These are phyloP conservation scores for Stylosanthes scabra DNA, from an alignment of 331 rosid species.

Conservation along the genomic window DNA sequence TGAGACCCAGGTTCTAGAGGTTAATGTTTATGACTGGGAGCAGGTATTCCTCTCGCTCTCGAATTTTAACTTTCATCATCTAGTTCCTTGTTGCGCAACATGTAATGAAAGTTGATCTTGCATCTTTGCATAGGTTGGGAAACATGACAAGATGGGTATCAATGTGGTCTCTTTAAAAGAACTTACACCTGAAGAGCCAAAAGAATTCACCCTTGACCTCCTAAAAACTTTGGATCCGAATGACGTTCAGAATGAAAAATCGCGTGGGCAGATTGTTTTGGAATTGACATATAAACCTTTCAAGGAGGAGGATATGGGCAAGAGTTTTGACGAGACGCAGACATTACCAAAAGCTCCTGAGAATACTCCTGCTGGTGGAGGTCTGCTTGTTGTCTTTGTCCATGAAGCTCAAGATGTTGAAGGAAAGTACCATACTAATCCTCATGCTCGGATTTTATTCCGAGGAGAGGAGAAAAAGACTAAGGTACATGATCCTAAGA, in stretches of 20 bases:
- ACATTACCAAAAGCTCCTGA: conserved; percentile 64
- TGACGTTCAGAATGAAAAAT: conserved; percentile 72
- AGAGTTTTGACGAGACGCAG: conserved; percentile 58
- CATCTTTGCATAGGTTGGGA: conserved; percentile 70
- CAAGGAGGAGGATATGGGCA: conserved; percentile 71
- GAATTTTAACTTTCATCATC: conserved; percentile 27
- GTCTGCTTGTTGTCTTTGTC: conserved; percentile 70
- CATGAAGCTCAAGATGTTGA: conserved; percentile 95
- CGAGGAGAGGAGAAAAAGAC: conserved; percentile 90
- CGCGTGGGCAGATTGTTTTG: conserved; percentile 77
- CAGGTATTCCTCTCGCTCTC: conserved; percentile 54
- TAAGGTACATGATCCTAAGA: conserved; percentile 57
- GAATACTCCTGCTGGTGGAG: conserved; percentile 87
- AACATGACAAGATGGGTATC: conserved; percentile 95
- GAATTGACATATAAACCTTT: conserved; percentile 85
- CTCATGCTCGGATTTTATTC: conserved; percentile 71
- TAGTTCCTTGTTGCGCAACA: conserved; percentile 22
- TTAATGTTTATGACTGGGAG: conserved; percentile 87
- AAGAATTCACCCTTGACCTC: conserved; percentile 73
- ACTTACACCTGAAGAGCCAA: conserved; percentile 63
- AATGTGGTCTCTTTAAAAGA: conserved; percentile 73
- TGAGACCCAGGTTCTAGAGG: conserved; percentile 65
- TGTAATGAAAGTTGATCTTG: conserved; percentile 30
- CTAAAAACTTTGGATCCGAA: conserved; percentile 70
- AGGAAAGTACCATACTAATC: conserved; percentile 96